Evolutionary conservation across 371 early-diverging fungal genomes (phyloP), one percentile per base, ranked within the genome.

Genomic region (Mucor plumbeus): DNA sequence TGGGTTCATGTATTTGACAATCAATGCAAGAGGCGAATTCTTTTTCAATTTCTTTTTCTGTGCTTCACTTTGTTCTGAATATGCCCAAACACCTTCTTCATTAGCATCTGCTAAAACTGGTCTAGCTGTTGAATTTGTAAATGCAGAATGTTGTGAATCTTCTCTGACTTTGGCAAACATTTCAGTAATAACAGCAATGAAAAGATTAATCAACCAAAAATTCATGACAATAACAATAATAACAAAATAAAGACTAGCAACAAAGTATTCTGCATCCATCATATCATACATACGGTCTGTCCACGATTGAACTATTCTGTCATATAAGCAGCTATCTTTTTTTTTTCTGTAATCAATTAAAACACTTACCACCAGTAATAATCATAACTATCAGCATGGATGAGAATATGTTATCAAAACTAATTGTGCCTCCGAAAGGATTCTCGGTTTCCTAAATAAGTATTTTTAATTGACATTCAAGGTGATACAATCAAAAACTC

Each of bases 91-190:
- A 61, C 77, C 82, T 34, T 74, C 81, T 57, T 81, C 83, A 10
- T 66, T 77, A 9, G 72, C 68, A 43, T 81, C 87, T 19, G 75
- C 79, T 63, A 84, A 66, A 0, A 82, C 68, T 1, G 85, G 81
- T 15, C 68, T 75, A 15, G 79, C 73, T 0, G 38, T 83, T 17
- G 83, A 78, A 10, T 76, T 75, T 10, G 85, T 86, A 54, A 89
- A 89, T 7, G 88, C 90, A 0, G 90, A 88, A 61, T 87, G 87
- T 31, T 88, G 77, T 6, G 86, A 84, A 67, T 89, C 89, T 69
- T 88, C 90, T 40, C 90, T 78, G 33, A 89, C 87, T 73, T 88
- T 87, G 54, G 87, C 88, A 82, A 91, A 91, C 84, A 89, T 85
- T 67, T 88, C 88, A 21, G 85, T 85, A 67, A 88, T 88, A 19